These are phyloP conservation scores for Alternaria metachromatica DNA, from an alignment of 2,329 filamentous ascomycete genomes.

Conservation along the genomic window DNA sequence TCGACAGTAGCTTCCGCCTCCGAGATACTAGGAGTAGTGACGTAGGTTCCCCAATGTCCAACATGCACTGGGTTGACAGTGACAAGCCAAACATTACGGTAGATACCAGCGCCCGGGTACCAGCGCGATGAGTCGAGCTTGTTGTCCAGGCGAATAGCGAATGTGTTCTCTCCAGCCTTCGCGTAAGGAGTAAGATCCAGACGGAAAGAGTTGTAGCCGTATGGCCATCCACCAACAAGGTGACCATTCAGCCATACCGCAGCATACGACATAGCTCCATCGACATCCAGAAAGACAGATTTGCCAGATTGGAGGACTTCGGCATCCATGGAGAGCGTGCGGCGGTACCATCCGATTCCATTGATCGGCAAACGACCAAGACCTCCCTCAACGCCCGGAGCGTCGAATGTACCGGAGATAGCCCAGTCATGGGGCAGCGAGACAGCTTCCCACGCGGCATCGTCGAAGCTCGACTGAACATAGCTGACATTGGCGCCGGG, in stretches of 20 bases:
- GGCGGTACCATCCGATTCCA: slow-evolving; percentile 63
- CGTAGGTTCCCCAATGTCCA: slow-evolving; percentile 57
- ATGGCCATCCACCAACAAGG: slow-evolving; percentile 61
- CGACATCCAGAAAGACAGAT: slow-evolving; percentile 56
- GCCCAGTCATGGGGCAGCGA: slow-evolving; percentile 60
- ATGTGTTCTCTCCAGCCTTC: slow-evolving; percentile 47
- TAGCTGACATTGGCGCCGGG: slow-evolving; percentile 43
- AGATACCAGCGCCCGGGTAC: slow-evolving; percentile 63
- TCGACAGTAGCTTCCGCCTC: slow-evolving; percentile 54
- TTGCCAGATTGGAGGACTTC: slow-evolving; percentile 43
- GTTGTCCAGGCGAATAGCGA: slow-evolving; percentile 62
- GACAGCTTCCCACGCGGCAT: slow-evolving; percentile 52
- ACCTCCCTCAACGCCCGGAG: slow-evolving; percentile 44
- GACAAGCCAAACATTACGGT: slow-evolving; percentile 62
- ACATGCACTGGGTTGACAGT: slow-evolving; percentile 56
- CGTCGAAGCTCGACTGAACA: slow-evolving; percentile 48
- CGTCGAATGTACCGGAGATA: slow-evolving; percentile 55
- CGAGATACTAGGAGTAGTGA: slow-evolving; percentile 57
- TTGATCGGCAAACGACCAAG: slow-evolving; percentile 57
- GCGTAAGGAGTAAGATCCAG: slow-evolving; percentile 58
- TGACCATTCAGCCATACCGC: slow-evolving; percentile 61
- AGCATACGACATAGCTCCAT: slow-evolving; percentile 61
- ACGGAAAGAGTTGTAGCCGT: slow-evolving; percentile 59
- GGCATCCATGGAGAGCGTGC: slow-evolving; percentile 44
- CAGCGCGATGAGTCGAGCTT: slow-evolving; percentile 57